These are phyloP conservation scores for Plantago ovata DNA, from an alignment of 257 asterid genomes.

Conservation along the genomic window DNA sequence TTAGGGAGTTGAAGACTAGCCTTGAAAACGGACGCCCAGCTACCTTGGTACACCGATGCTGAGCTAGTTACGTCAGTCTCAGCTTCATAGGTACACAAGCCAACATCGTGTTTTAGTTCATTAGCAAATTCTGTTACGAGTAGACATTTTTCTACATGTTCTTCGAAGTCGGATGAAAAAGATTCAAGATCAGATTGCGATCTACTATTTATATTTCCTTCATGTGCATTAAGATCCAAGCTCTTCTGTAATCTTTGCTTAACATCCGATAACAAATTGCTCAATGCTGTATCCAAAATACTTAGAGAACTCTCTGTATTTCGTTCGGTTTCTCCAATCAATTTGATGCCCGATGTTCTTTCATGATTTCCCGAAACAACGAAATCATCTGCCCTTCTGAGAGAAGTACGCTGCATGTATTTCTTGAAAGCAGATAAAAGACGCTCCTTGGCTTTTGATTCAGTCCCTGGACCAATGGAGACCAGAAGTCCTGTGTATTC, in stretches of 20 bases:
- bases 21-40: constrained; percentile 67
- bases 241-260: constrained; percentile 43
- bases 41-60: constrained; percentile 30
- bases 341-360: constrained; percentile 31
- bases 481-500: constrained; percentile 59
- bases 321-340: constrained; percentile 39
- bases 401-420: constrained; percentile 50
- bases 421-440: constrained; percentile 63
- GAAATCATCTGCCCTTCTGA: constrained; percentile 41
- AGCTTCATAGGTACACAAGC: constrained; percentile 32
- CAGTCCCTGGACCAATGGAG: constrained; percentile 73
- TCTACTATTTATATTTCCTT: constrained; percentile 32
- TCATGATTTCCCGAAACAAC: constrained; percentile 38
- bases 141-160: constrained; percentile 71
- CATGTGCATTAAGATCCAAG: constrained; percentile 43
- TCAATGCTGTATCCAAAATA: constrained; percentile 48
- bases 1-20: constrained; percentile 56
- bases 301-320: constrained; percentile 44
- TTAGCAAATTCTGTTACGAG: constrained; percentile 65
- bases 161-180: constrained; percentile 63
- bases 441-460: constrained; percentile 66
- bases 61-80: constrained; percentile 35
- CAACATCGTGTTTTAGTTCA: constrained; percentile 51
- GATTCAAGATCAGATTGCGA: constrained; percentile 50
- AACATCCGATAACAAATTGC: constrained; percentile 56